Evolutionary conservation across 108 stramenopile genomes (phyloP).

Genomic region (Fistulifera solaris): DNA sequence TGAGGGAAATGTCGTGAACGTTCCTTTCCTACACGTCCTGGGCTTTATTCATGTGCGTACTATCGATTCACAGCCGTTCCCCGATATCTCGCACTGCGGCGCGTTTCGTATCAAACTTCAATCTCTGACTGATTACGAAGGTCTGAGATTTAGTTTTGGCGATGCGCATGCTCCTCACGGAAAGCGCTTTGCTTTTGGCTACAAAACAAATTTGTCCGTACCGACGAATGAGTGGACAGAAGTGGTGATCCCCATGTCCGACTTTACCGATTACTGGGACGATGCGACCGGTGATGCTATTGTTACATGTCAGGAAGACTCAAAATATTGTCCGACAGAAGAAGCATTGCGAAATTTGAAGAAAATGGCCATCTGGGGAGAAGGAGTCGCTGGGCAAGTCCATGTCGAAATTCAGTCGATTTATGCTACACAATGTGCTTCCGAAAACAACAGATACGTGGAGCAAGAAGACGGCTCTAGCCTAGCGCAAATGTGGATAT

Average conservation of each 20-base stretch:
- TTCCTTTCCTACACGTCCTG: slow-evolving; percentile 33
- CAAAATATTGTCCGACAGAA: slow-evolving; percentile 20
- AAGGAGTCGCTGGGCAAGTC: slow-evolving; percentile 34
- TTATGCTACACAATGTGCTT: slow-evolving; percentile 26
- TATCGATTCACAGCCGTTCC: slow-evolving; percentile 7
- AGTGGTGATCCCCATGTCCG: slow-evolving; percentile 20
- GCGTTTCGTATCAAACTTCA: slow-evolving; percentile 14
- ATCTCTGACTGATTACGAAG: slow-evolving; percentile 11
- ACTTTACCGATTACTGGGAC: slow-evolving; percentile 30
- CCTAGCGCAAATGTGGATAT: too few species aligned
- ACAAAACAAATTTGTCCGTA: slow-evolving; percentile 21
- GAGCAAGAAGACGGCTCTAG: not conserved
- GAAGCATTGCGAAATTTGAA: slow-evolving; percentile 23
- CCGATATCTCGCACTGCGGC: slow-evolving; percentile 29
- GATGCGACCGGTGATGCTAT: slow-evolving; percentile 33
- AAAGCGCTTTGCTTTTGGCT: slow-evolving; percentile 25
- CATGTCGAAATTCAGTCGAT: slow-evolving; percentile 25
- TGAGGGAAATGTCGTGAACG: slow-evolving; percentile 27
- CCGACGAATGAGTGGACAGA: slow-evolving; percentile 1
- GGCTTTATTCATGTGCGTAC: slow-evolving; percentile 33
- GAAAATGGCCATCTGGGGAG: slow-evolving; percentile 44
- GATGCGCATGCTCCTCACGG: slow-evolving; percentile 23
- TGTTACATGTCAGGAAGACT: slow-evolving; percentile 23
- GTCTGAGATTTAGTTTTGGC: slow-evolving; percentile 38
- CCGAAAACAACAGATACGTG: not conserved